These are phyloP conservation scores for Ustilago curta DNA, from an alignment of 1,284 basidiomycete genomes.

Conservation along the genomic window DNA sequence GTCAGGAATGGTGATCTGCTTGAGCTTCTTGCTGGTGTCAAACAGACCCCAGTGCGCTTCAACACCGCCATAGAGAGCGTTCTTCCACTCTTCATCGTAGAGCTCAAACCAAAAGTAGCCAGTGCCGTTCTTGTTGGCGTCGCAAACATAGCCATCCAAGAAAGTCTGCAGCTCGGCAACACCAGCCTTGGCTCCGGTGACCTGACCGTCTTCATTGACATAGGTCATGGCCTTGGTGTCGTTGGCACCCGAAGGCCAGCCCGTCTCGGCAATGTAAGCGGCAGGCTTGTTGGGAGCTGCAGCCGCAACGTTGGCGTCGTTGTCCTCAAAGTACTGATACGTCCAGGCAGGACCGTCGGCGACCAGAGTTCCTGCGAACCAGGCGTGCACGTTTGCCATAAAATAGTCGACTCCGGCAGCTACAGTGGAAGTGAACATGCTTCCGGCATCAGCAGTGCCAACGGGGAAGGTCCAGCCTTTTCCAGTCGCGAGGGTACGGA, in stretches of 20 bases:
- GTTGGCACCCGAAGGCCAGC: conserved; percentile 45
- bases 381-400: conserved; percentile 49
- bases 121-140: conserved; percentile 39
- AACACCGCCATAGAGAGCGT: conserved; percentile 39
- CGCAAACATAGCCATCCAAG: conserved; percentile 37
- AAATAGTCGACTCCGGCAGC: conserved; percentile 47
- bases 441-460: conserved; percentile 45
- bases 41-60: conserved; percentile 52
- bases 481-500: conserved; percentile 25
- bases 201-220: conserved; percentile 30
- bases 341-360: conserved; percentile 39
- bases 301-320: conserved; percentile 25
- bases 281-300: conserved; percentile 35
- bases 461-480: conserved; percentile 36
- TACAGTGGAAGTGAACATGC: conserved; percentile 37
- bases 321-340: conserved; percentile 38
- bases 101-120: conserved; percentile 47
- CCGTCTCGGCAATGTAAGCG: conserved; percentile 46
- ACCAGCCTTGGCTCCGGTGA: conserved; percentile 32
- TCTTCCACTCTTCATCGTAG: conserved; percentile 47
- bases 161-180: conserved; percentile 40
- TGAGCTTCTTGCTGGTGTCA: conserved; percentile 39
- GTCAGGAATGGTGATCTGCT: conserved; percentile 34
- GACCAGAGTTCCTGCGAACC: conserved; percentile 45
- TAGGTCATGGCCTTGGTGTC: conserved; percentile 25